A percentile compares a stretch with the other conserved stretches of the same genome.
phyloP scores from a whole-genome alignment of 2,329 filamentous ascomycete genomes.

The Colletotrichum spinosum region DNA sequence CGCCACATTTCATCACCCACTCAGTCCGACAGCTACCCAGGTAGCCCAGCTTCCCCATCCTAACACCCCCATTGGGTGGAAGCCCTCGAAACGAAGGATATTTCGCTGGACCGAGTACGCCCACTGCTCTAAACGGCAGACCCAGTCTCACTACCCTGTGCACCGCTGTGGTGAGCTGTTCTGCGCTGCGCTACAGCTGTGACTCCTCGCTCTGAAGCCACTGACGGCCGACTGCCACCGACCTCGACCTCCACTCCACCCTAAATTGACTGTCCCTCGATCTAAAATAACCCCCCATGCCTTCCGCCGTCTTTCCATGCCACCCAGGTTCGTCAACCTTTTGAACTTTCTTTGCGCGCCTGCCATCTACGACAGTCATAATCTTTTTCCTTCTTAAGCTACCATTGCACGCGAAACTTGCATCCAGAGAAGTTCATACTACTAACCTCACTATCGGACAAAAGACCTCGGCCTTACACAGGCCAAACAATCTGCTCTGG shows the following conservation, averaged over 20 bases:
- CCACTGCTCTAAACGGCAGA: slow-evolving; percentile 31
- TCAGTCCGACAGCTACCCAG: slow-evolving; percentile 8
- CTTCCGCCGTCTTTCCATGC: slow-evolving; percentile 34
- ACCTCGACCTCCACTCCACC: neutral
- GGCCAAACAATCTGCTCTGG: slow-evolving; percentile 55
- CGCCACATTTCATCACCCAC: slow-evolving; percentile 36
- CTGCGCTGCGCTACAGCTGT: neutral
- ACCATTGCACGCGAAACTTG: neutral
- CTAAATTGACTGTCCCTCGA: neutral
- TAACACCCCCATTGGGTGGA: slow-evolving; percentile 28
- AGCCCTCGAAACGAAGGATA: slow-evolving; percentile 29
- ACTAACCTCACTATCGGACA: slow-evolving; percentile 22
- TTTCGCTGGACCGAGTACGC: slow-evolving; percentile 23
- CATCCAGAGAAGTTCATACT: neutral
- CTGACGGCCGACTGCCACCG: slow-evolving; percentile 6
- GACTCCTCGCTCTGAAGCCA: slow-evolving; percentile 27
- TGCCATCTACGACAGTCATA: neutral
- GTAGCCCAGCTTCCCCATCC: slow-evolving; percentile 36
- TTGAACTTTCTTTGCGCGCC: neutral
- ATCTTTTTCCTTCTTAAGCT: neutral
- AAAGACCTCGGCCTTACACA: slow-evolving; percentile 44
- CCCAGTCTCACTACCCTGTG: slow-evolving; percentile 22
- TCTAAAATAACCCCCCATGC: slow-evolving; percentile 23
- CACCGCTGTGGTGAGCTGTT: too few species aligned
- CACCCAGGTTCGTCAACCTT: slow-evolving; percentile 31